Evolutionary conservation across 2,329 filamentous ascomycete genomes (phyloP), one percentile per base, ranked within the genome.

Genomic region (Cyclaneusma minus): DNA sequence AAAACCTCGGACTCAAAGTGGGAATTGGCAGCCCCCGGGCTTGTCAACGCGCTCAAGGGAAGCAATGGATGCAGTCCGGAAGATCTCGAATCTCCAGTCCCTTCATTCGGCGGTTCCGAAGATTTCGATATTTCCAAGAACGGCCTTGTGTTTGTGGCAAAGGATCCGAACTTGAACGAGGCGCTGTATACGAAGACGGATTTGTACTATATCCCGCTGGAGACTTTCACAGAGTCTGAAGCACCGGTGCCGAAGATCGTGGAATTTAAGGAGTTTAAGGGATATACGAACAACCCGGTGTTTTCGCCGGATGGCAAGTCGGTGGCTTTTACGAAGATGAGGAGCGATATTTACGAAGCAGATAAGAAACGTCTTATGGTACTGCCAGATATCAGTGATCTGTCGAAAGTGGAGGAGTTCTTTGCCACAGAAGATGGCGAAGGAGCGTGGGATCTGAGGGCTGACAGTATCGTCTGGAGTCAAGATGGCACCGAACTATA

Each of bases 121-220:
- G 76, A 91, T 48, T 93, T 85, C 41, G 82, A 91, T 42, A 66
- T 87, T 31, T 63, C 70, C 31, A 51, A 54, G 16, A 50, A 57
- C 22, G 78, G 75, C 1, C 60, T 87, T 27, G 67, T 73, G 5
- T 85, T 85, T 41, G 68, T 83, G 7, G 66, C 80, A 6, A 82
- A 81, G 38, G 79, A 84, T 40, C 78, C 78, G 0, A 56, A 67
- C 7, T 50, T 83, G 14, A 70, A 78, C 40, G 70, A 68, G 3
- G 79, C 80, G 0, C 64, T 78, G 30, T 70, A 79, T 48, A 92
- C 83, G 5, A 87, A 85, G 42, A 76, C 76, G 1, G 79, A 89
- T 42, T 64, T 91, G 16, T 92, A 89, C 50, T 68, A 75, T 24
- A 64, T 79, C 4, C 64, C 72, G 1, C 55, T 84, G 16, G 55